phyloP scores from a whole-genome alignment of 2,329 filamentous ascomycete species.

The Colletotrichum musae region DNA sequence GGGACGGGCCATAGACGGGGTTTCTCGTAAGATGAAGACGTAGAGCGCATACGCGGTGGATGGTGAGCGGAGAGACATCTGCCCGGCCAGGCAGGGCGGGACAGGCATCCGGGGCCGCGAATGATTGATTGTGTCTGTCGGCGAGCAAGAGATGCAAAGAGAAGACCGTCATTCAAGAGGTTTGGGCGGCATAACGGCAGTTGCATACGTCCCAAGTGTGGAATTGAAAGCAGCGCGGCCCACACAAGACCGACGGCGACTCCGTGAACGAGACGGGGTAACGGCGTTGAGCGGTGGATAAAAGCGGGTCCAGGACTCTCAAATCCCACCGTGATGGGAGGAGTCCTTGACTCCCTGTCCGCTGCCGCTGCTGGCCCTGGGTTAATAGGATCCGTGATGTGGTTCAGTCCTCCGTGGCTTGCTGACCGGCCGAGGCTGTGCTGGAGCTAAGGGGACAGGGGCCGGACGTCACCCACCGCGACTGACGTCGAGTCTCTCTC shows the following conservation, averaged over 20 bases:
- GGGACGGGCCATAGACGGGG: constrained; percentile 3
- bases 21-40: constrained; percentile 29
- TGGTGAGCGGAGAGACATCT: constrained; percentile 23
- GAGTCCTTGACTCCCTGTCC: constrained; percentile 8
- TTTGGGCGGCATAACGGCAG: constrained; percentile 33
- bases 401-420: constrained; percentile 40
- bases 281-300: constrained; percentile 39
- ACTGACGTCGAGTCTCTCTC: neutral
- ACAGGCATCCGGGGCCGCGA: constrained; percentile 29
- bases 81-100: constrained; percentile 2
- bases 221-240: constrained; percentile 26
- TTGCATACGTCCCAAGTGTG: constrained; percentile 29
- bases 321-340: constrained; percentile 31
- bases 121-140: neutral
- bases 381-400: constrained; percentile 26
- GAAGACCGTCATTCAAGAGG: constrained; percentile 8
- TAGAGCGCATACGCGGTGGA: constrained; percentile 9
- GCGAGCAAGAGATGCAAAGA: constrained; percentile 2
- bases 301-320: constrained; percentile 27
- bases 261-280: constrained; percentile 35
- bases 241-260: constrained; percentile 40
- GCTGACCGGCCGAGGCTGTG: constrained; percentile 40
- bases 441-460: constrained; percentile 35
- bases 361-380: neutral
- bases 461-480: constrained; percentile 18